A percentile compares a stretch with the other conserved stretches of the same genome.
Evolutionary conservation across 768 basidiomycete genomes (phyloP).

Genomic region (Tephrocybe sp.): DNA sequence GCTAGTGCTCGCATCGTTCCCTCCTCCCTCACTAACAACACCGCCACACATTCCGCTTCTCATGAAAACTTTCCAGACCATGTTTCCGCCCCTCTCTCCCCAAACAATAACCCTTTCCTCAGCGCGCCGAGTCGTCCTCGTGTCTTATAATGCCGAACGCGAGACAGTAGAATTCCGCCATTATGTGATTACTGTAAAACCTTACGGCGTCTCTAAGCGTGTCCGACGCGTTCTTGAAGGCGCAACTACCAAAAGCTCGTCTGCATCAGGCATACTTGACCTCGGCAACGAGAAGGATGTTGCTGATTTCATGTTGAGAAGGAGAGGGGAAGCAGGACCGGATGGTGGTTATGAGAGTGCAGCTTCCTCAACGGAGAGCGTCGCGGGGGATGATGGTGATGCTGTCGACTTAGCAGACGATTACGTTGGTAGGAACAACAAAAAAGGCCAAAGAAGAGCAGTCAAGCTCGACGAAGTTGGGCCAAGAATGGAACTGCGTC

Average conservation of each 20-base stretch:
- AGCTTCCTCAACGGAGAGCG: constrained; percentile 79
- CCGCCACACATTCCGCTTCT: constrained; percentile 87
- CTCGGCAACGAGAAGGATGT: constrained; percentile 92
- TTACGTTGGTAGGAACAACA: constrained; percentile 94
- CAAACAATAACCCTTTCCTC: constrained; percentile 79
- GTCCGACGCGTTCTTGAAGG: constrained; percentile 86
- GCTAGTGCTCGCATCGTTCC: constrained; percentile 93
- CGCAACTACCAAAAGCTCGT: constrained; percentile 27
- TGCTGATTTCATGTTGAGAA: constrained; percentile 88
- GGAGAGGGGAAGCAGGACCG: constrained; percentile 58
- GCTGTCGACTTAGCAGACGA: constrained; percentile 86
- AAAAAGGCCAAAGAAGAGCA: constrained; percentile 86
- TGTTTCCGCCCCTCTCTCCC: constrained; percentile 93
- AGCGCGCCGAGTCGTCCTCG: constrained; percentile 90
- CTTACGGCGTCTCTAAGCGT: constrained; percentile 90
- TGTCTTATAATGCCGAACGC: constrained; percentile 86
- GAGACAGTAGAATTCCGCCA: constrained; percentile 92
- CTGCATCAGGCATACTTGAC: constrained; percentile 58
- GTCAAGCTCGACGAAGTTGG: constrained; percentile 93
- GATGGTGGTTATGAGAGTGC: constrained; percentile 79
- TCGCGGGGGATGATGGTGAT: constrained; percentile 82
- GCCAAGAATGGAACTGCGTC: constrained; percentile 88
- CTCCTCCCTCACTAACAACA: constrained; percentile 67
- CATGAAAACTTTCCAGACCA: constrained; percentile 93
- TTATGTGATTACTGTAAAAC: constrained; percentile 92